phyloP scores from a whole-genome alignment of 2,329 filamentous ascomycete genomes.

The Neofusicoccum parvum region DNA sequence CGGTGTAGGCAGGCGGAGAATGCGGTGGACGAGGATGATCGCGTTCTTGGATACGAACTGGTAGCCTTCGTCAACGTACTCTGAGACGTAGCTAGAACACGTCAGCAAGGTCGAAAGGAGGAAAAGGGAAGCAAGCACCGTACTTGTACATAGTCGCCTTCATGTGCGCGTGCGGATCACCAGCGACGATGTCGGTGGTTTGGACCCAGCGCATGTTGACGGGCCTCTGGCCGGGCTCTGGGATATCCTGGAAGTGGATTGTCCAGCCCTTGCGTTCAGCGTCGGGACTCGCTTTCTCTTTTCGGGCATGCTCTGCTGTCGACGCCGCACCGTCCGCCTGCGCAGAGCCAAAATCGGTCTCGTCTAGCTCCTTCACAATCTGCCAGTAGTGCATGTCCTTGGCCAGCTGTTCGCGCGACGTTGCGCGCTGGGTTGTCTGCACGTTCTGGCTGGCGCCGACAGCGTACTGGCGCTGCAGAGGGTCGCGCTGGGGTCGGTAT shows the following conservation, averaged over 20 bases:
- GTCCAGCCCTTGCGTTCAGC: conserved; percentile 37
- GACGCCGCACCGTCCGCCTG: conserved; percentile 22
- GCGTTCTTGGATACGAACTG: conserved; percentile 61
- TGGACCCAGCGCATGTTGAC: conserved; percentile 57
- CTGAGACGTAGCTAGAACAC: conserved; percentile 54
- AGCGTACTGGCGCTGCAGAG: conserved; percentile 39
- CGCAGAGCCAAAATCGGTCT: conserved; percentile 37
- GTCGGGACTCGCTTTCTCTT: conserved; percentile 1
- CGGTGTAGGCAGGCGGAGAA: conserved; percentile 50
- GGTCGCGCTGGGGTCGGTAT: conserved; percentile 58
- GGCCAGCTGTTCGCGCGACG: conserved; percentile 24
- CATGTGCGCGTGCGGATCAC: conserved; percentile 55
- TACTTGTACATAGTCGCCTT: conserved; percentile 55
- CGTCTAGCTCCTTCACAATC: conserved; percentile 47
- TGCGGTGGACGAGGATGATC: conserved; percentile 58
- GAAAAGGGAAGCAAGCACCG: background rate
- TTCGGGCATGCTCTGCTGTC: conserved; percentile 9
- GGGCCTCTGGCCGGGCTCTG: conserved; percentile 54
- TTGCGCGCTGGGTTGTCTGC: conserved; percentile 28
- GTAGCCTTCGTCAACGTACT: conserved; percentile 60
- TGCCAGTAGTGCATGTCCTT: conserved; percentile 58
- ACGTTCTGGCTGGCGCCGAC: conserved; percentile 42
- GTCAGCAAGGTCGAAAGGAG: background rate
- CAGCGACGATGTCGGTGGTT: conserved; percentile 50
- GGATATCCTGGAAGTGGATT: conserved; percentile 44